These are phyloP conservation scores for Pholiota adiposa DNA, from an alignment of 1,284 basidiomycete genomes.

Conservation along the genomic window DNA sequence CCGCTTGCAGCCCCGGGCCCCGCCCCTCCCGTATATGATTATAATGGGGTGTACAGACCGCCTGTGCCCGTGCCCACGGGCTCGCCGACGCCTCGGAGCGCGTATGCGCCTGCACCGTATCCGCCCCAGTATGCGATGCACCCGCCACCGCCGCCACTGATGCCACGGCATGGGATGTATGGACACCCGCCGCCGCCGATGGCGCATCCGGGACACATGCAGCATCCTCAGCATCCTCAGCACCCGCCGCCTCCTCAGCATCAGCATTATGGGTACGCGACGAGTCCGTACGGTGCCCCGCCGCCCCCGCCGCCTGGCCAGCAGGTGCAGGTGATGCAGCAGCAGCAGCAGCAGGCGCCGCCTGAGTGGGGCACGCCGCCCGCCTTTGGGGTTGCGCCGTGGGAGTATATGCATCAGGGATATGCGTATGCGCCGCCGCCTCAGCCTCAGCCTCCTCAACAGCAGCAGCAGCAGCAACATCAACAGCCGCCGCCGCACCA, in stretches of 20 bases:
- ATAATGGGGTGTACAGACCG: constrained; percentile 2
- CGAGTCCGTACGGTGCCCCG: constrained; percentile 31
- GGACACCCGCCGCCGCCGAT: constrained; percentile 27
- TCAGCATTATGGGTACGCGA: constrained; percentile 15
- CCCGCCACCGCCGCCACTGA: constrained; percentile 24
- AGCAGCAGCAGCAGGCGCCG: constrained; percentile 23
- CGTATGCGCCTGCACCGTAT: constrained; percentile 18
- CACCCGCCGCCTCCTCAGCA: constrained; percentile 20
- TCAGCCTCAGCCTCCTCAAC: constrained; percentile 11
- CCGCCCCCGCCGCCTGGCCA: constrained; percentile 28
- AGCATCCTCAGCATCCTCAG: neutral
- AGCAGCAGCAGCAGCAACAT: constrained; percentile 8
- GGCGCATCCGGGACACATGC: neutral
- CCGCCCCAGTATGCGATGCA: constrained; percentile 20
- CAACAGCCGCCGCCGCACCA: constrained; percentile 13
- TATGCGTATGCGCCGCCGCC: constrained; percentile 21
- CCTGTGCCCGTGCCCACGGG: constrained; percentile 13
- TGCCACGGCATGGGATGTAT: constrained; percentile 22
- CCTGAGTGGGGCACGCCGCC: constrained; percentile 25
- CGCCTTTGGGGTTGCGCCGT: constrained; percentile 8
- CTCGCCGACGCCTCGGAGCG: constrained; percentile 26
- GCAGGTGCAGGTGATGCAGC: constrained; percentile 25
- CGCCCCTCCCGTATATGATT: constrained; percentile 14
- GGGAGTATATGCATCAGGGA: constrained; percentile 13
- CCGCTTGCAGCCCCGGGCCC: constrained; percentile 15